phyloP scores from a whole-genome alignment of 768 basidiomycete genomes.

The Lentinula edodes region DNA sequence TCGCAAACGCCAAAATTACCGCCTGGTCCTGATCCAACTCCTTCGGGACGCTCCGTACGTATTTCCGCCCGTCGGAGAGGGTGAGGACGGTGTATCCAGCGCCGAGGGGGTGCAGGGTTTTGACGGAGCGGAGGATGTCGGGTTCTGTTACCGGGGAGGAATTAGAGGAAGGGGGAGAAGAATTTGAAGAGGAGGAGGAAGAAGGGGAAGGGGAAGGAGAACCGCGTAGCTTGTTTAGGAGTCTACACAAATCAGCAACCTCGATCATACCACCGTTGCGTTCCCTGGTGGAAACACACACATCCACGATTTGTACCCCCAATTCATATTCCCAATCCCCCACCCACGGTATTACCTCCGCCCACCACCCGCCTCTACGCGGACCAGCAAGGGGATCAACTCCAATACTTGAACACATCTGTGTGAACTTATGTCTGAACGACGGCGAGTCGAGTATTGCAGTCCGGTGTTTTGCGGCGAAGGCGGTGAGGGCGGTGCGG shows the following conservation, averaged over 20 bases:
- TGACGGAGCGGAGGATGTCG: constrained; percentile 79
- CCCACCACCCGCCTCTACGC: constrained; percentile 86
- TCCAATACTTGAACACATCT: constrained; percentile 93
- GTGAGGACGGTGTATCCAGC: constrained; percentile 88
- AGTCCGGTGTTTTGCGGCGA: constrained; percentile 78
- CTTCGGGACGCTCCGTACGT: constrained; percentile 86
- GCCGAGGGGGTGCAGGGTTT: constrained; percentile 80
- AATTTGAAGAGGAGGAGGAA: no score
- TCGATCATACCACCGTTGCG: constrained; percentile 92
- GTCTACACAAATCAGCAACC: constrained; percentile 75
- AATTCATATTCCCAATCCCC: constrained; percentile 97
- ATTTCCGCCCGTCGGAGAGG: constrained; percentile 58
- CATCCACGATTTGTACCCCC: constrained; percentile 91
- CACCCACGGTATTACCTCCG: constrained; percentile 69
- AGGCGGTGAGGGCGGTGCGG: constrained; percentile 70
- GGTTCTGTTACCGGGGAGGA: constrained; percentile 65
- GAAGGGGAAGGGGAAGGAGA: constrained; percentile 24
- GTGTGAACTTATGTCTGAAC: constrained; percentile 89
- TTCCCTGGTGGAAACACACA: constrained; percentile 83
- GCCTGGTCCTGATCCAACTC: constrained; percentile 90
- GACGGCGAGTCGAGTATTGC: constrained; percentile 79
- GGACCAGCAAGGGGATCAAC: constrained; percentile 93
- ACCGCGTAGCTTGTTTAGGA: constrained; percentile 73
- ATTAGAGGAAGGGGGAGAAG: constrained; percentile 10
- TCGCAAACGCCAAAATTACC: constrained; percentile 70